Evolutionary conservation across 2,329 filamentous ascomycete species (phyloP).

Genomic region (Gliomastix tumulicola): DNA sequence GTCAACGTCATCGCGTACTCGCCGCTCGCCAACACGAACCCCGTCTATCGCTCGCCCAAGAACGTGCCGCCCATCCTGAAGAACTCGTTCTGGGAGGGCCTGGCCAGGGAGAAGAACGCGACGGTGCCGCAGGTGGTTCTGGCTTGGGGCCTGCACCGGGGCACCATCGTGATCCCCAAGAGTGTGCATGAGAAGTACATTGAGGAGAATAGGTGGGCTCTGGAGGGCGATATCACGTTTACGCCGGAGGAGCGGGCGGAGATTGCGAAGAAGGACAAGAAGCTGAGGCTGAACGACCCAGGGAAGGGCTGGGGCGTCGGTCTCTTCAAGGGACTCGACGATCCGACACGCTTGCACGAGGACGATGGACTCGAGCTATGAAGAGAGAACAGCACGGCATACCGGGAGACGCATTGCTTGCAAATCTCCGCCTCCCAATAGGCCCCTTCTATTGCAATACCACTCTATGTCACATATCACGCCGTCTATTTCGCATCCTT

Average conservation of each 20-base stretch:
- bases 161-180: slow-evolving; percentile 51
- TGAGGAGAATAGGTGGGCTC: slow-evolving; percentile 33
- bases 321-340: slow-evolving; percentile 30
- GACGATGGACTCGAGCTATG: no score
- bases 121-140: slow-evolving; percentile 61
- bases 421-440: no score
- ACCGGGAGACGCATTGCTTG: no score
- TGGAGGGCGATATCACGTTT: slow-evolving; percentile 21
- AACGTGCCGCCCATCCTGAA: slow-evolving; percentile 43
- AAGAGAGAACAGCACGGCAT: no score
- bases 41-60: slow-evolving; percentile 2
- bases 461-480: no score
- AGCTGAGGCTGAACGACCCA: slow-evolving; percentile 27
- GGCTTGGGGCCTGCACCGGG: slow-evolving; percentile 54
- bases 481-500: no score
- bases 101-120: slow-evolving; percentile 53
- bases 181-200: slow-evolving; percentile 39
- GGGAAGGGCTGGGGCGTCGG: slow-evolving; percentile 27
- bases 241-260: slow-evolving; percentile 23
- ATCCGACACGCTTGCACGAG: slow-evolving; percentile 15
- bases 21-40: slow-evolving; percentile 30
- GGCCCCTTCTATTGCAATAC: no score
- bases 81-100: slow-evolving; percentile 38
- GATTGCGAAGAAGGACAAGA: slow-evolving; percentile 13
- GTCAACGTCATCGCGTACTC: slow-evolving; percentile 50